These are phyloP conservation scores for Dendrostoma leiphaemia DNA, from an alignment of 2,329 filamentous ascomycete genomes.

Conservation along the genomic window DNA sequence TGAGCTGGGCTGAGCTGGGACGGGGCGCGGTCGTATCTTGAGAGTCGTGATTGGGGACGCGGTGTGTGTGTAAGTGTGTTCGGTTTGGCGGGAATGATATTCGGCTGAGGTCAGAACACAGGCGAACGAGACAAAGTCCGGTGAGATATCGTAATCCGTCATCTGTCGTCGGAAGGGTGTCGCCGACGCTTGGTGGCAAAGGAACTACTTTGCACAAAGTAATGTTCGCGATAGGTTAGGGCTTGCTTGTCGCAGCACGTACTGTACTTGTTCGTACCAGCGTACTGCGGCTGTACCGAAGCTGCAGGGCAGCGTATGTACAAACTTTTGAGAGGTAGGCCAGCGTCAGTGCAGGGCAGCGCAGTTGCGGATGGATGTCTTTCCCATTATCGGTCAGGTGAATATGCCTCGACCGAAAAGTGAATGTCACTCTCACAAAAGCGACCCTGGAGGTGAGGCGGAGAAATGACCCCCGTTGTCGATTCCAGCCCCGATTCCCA, in stretches of 20 bases:
- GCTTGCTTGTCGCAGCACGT: background rate
- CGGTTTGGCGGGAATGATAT: background rate
- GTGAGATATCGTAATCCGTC: conserved; percentile 6
- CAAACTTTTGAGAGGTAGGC: too few relatives aligned
- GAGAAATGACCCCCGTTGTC: too few relatives aligned
- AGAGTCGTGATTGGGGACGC: too few relatives aligned
- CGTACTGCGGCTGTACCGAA: background rate
- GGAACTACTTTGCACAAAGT: too few relatives aligned
- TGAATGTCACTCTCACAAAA: too few relatives aligned
- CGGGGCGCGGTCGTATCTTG: too few relatives aligned
- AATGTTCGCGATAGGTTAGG: background rate
- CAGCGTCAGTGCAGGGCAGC: too few relatives aligned
- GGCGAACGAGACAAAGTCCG: background rate
- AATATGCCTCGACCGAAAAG: too few relatives aligned
- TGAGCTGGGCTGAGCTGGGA: background rate
- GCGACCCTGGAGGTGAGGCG: too few relatives aligned
- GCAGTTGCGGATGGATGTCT: too few relatives aligned
- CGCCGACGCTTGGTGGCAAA: conserved; percentile 4
- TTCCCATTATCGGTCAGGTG: too few relatives aligned
- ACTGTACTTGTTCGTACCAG: background rate
- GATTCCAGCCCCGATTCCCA: too few relatives aligned
- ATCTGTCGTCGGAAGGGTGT: background rate
- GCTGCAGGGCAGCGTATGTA: background rate
- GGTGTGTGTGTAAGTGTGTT: background rate
- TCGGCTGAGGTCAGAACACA: conserved; percentile 6